Base-by-base conservation (phyloP, 148 eudicot genomes). In the Bassia scoparia region DNA sequence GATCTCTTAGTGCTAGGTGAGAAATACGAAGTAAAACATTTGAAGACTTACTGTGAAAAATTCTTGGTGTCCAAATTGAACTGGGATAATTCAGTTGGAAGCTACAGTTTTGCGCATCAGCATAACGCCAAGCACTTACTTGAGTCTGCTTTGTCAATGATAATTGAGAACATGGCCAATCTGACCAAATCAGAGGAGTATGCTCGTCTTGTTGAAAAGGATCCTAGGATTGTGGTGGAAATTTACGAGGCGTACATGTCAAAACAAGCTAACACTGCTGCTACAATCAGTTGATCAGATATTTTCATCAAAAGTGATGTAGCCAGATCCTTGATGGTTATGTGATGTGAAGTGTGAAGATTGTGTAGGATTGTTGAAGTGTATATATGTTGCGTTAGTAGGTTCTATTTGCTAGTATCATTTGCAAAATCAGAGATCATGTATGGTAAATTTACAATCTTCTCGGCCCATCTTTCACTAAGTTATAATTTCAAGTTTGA, bases 21-120 rank as follows among this genome's bases (percentile, higher is more conserved):
- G 53, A 92, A 92, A 71, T 92, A 92, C 59, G 86, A 90, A 83
- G 97, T 92, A 69, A 88, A 85, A 71, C 89, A 89, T 80, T 81
- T 92, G 49, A 92, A 89, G 87, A 81, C 81, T 2, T 84, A 87
- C 73, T 92, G 96, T 61, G 97, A 90, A 81, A 92, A 87, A 70
- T 89, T 81, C 81, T 78, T 92, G 65, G 79, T 92, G 53, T 89
- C 97, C 43, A 88, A 85, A 68, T 76, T 92, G 69, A 87, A 83
- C 72, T 88, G 89, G 93, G 91, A 90, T 50, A 89, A 83, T 67
- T 81, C 96, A 13, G 82, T 92, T 59, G 61, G 76, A 5, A 90
- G 72, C 76, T 90, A 68, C 23, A 86, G 84, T 33, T 90, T 92
- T 77, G 93, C 97, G 15, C 88, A 92, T 76, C 97, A 88, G 80